These are phyloP conservation scores for Trebouxia sp. DNA, from an alignment of 139 green algal genomes.

Conservation along the genomic window DNA sequence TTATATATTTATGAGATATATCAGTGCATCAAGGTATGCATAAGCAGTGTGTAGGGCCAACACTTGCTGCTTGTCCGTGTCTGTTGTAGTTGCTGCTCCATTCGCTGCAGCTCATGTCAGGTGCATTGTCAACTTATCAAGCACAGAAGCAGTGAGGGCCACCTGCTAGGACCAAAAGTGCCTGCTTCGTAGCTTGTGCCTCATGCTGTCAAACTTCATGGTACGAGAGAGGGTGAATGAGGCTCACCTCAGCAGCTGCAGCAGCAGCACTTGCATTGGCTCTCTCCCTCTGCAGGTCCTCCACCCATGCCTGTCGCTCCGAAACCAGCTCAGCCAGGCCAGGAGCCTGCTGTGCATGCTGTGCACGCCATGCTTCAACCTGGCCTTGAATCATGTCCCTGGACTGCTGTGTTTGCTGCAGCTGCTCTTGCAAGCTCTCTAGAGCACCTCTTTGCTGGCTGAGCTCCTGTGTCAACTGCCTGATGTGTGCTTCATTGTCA, in stretches of 20 bases:
- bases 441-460: background rate
- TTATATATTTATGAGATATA: no score
- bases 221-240: no score
- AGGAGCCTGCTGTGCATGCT: constrained; percentile 21
- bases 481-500: background rate
- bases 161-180: no score
- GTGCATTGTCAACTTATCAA: no score
- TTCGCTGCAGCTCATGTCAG: no score
- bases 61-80: no score
- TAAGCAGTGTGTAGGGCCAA: no score
- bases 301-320: constrained; percentile 38
- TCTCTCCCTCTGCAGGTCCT: constrained; percentile 20
- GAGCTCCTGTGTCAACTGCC: background rate
- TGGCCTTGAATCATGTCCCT: background rate
- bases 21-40: no score
- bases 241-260: background rate
- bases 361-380: background rate
- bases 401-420: background rate
- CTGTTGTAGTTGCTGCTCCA: no score
- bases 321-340: constrained; percentile 5
- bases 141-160: no score
- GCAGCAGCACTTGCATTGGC: background rate
- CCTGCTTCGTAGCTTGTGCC: no score
- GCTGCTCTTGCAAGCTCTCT: background rate
- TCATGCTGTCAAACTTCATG: no score